Conservation (phyloP, 75 land plant species). For the Selaginella tamariscina region DNA sequence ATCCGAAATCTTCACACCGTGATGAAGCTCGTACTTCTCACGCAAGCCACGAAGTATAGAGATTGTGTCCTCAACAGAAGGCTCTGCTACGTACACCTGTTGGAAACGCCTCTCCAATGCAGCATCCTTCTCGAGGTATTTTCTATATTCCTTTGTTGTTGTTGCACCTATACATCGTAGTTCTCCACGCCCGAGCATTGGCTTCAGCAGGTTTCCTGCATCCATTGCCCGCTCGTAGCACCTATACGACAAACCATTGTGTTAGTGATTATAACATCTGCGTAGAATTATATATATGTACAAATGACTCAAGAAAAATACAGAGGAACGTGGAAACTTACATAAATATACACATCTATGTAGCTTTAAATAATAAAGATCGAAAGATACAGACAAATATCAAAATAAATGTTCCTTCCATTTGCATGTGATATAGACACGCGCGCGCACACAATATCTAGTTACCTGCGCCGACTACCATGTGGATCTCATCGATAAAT, state of each 20-base stretch:
- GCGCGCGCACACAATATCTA: too few relatives aligned
- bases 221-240: not conserved
- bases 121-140: constrained; percentile 6
- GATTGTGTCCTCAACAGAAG: not conserved
- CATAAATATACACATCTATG: too few relatives aligned
- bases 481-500: constrained; percentile 61
- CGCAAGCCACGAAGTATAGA: constrained; percentile 11
- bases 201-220: constrained; percentile 4
- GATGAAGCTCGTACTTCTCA: constrained; percentile 1
- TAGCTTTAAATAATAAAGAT: not conserved
- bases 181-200: constrained; percentile 10
- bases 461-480: constrained; percentile 53
- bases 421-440: too few relatives aligned
- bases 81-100: not conserved
- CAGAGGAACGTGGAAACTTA: not conserved
- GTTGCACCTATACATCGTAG: constrained; percentile 7
- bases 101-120: constrained; percentile 4
- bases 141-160: not conserved
- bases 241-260: not conserved
- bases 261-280: not conserved
- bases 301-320: not conserved
- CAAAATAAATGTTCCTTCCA: too few relatives aligned
- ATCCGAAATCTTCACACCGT: constrained; percentile 2
- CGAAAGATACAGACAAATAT: not conserved
- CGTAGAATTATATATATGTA: too few relatives aligned